These are phyloP conservation scores for Yamadazyma epiphylla DNA, from an alignment of 1,139 yeast species.

Conservation along the genomic window DNA sequence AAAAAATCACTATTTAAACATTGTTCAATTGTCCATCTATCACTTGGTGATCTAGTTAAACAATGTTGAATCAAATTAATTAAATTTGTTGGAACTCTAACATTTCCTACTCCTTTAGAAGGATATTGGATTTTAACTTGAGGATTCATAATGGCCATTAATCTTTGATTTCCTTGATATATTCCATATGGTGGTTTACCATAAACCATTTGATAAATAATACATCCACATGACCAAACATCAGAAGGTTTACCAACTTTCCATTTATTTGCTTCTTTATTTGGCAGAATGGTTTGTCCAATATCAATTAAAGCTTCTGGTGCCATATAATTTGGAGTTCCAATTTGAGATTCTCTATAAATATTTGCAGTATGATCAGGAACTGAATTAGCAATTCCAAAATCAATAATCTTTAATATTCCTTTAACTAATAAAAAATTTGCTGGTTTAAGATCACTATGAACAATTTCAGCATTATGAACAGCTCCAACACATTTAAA, in stretches of 20 bases:
- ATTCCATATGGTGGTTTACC: slow-evolving; percentile 90
- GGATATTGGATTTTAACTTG: slow-evolving; percentile 75
- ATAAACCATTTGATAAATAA: slow-evolving; percentile 90
- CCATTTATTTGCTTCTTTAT: slow-evolving; percentile 51
- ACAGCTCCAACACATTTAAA: slow-evolving; percentile 83
- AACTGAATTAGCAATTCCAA: slow-evolving; percentile 93
- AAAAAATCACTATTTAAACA: slow-evolving; percentile 58
- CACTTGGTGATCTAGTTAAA: slow-evolving; percentile 65
- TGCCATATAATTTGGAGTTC: slow-evolving; percentile 98
- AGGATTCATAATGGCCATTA: slow-evolving; percentile 85
- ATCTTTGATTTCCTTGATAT: slow-evolving; percentile 73
- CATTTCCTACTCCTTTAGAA: slow-evolving; percentile 57
- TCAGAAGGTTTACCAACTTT: slow-evolving; percentile 95
- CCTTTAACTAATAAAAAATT: slow-evolving; percentile 89
- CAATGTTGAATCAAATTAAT: slow-evolving; percentile 74
- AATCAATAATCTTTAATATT: slow-evolving; percentile 81
- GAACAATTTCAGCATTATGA: slow-evolving; percentile 85
- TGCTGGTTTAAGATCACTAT: slow-evolving; percentile 94
- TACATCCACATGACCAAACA: slow-evolving; percentile 98
- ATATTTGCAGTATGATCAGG: slow-evolving; percentile 91
- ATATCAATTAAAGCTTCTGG: slow-evolving; percentile 87
- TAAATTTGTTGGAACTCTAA: slow-evolving; percentile 62
- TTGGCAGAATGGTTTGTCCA: slow-evolving; percentile 27
- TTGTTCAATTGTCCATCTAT: slow-evolving; percentile 63
- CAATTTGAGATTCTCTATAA: slow-evolving; percentile 87